Evolutionary conservation across 2,329 filamentous ascomycete genomes (phyloP).

Genomic region (Ophiocordyceps camponoti-saundersi): DNA sequence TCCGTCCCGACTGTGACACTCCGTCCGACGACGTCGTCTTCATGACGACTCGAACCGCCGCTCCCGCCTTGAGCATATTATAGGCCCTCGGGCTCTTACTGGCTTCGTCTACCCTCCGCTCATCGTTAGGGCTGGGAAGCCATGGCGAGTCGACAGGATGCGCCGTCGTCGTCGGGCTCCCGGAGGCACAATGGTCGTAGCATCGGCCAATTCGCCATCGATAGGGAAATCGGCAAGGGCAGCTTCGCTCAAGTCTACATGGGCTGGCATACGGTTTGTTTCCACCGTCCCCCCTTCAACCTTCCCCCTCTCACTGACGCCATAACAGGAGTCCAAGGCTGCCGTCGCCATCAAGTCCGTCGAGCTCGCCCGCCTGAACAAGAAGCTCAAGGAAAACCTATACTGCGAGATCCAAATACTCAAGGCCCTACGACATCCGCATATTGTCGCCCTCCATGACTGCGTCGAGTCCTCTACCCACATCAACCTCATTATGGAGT

Average conservation of each 20-base stretch:
- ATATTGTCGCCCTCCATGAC: constrained; percentile 92
- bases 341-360: constrained; percentile 95
- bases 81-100: constrained; percentile 19
- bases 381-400: constrained; percentile 91
- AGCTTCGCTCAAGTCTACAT: constrained; percentile 95
- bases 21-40: constrained; percentile 13
- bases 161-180: constrained; percentile 16
- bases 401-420: constrained; percentile 92
- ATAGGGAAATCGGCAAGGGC: constrained; percentile 86
- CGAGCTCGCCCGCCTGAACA: constrained; percentile 76
- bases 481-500: constrained; percentile 98
- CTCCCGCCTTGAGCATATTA: constrained; percentile 17
- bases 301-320: not conserved
- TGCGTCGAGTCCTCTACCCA: constrained; percentile 75
- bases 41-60: constrained; percentile 20
- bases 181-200: constrained; percentile 15
- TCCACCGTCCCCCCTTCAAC: not conserved
- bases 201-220: constrained; percentile 64
- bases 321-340: constrained; percentile 51
- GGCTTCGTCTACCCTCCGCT: constrained; percentile 15
- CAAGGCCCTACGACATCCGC: constrained; percentile 82
- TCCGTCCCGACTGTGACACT: constrained; percentile 3
- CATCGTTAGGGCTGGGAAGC: constrained; percentile 12
- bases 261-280: constrained; percentile 58
- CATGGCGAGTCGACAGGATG: constrained; percentile 22